Conservation (phyloP, 495 filamentous ascomycete genomes). For the Cryomyces minteri region DNA sequence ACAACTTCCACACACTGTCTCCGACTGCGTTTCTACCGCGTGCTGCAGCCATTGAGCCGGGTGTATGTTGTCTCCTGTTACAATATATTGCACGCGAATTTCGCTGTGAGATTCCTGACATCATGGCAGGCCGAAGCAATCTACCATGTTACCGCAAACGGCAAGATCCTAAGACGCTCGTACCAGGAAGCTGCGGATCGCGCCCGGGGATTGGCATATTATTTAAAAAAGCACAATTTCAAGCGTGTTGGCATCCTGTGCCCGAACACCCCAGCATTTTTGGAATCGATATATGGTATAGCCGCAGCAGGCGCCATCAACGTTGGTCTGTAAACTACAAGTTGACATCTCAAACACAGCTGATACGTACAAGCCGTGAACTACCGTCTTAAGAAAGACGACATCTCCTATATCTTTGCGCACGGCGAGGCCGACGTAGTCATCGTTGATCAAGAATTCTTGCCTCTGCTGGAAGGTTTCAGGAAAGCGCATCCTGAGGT, state of each 20-base stretch:
- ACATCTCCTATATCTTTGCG: slow-evolving; percentile 77
- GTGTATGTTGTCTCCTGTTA: slow-evolving; percentile 28
- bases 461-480: slow-evolving; percentile 48
- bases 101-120: background rate
- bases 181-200: slow-evolving; percentile 74
- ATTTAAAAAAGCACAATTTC: slow-evolving; percentile 48
- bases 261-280: slow-evolving; percentile 86
- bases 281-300: slow-evolving; percentile 81
- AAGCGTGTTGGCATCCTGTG: slow-evolving; percentile 63
- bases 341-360: background rate
- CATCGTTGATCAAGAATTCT: slow-evolving; percentile 68
- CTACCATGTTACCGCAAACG: slow-evolving; percentile 71
- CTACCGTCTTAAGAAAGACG: slow-evolving; percentile 71
- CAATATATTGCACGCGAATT: too few relatives aligned
- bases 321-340: slow-evolving; percentile 29
- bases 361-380: slow-evolving; percentile 42
- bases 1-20: slow-evolving; percentile 64
- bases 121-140: slow-evolving; percentile 51
- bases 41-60: slow-evolving; percentile 77
- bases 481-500: slow-evolving; percentile 35
- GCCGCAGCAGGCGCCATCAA: slow-evolving; percentile 67
- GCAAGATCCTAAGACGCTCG: slow-evolving; percentile 47
- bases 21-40: slow-evolving; percentile 81
- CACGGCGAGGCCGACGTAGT: slow-evolving; percentile 78
- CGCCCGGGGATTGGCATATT: slow-evolving; percentile 74